Percentiles rank a stretch among this genome's conserved stretches.
phyloP scores from a whole-genome alignment of 2,329 filamentous ascomycete species.

The Seiridium unicorne region DNA sequence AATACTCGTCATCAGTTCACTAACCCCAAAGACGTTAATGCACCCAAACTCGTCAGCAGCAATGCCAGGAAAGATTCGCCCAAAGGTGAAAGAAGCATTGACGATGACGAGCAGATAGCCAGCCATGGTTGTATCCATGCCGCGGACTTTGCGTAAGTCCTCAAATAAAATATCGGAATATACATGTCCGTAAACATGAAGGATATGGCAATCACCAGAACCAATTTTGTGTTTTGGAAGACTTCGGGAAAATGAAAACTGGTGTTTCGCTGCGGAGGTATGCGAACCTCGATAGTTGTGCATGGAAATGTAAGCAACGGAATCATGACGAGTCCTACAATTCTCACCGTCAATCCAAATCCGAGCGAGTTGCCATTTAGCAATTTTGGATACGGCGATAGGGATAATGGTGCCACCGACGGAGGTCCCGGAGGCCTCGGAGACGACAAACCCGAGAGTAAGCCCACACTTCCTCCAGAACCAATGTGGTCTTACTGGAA shows the following conservation, averaged over 20 bases:
- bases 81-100: slow-evolving; percentile 60
- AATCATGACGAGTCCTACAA: slow-evolving; percentile 50
- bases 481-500: slow-evolving; percentile 43
- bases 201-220: slow-evolving; percentile 29
- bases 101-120: slow-evolving; percentile 70
- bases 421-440: slow-evolving; percentile 47
- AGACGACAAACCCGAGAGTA: slow-evolving; percentile 43
- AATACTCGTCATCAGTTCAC: slow-evolving; percentile 27
- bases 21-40: slow-evolving; percentile 42
- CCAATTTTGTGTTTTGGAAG: slow-evolving; percentile 28
- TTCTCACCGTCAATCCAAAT: slow-evolving; percentile 52
- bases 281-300: slow-evolving; percentile 27
- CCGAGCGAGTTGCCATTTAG: slow-evolving; percentile 39
- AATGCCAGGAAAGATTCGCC: slow-evolving; percentile 57
- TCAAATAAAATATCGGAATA: slow-evolving; percentile 58
- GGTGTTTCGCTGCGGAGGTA: slow-evolving; percentile 31
- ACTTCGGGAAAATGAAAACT: slow-evolving; percentile 38
- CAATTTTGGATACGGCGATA: slow-evolving; percentile 42
- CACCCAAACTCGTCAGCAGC: slow-evolving; percentile 57
- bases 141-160: slow-evolving; percentile 54
- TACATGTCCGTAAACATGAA: slow-evolving; percentile 46
- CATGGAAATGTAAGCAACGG: slow-evolving; percentile 38
- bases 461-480: slow-evolving; percentile 45
- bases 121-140: slow-evolving; percentile 55
- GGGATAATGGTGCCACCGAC: slow-evolving; percentile 54